Percentiles rank a stretch among this genome's conserved stretches.
These are phyloP conservation scores for Galerina marginata DNA, from an alignment of 768 basidiomycete species.

Conservation along the genomic window DNA sequence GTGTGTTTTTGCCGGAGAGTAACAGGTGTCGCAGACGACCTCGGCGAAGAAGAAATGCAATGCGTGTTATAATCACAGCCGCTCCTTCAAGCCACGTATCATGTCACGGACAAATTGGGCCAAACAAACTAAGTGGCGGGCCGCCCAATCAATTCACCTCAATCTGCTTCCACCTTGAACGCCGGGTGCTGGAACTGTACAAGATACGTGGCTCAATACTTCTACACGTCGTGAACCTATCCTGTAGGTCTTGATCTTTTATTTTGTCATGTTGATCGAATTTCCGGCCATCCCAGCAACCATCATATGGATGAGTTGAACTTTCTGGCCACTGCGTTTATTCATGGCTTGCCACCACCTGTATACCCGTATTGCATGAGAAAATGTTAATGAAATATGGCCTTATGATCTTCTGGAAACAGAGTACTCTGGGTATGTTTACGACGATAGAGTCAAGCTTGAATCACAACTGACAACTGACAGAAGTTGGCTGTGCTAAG, in stretches of 20 bases:
- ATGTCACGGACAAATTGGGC: slow-evolving; percentile 17
- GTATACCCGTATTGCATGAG: background rate
- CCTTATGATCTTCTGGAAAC: too few species aligned
- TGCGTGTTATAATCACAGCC: slow-evolving; percentile 14
- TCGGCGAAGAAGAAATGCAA: slow-evolving; percentile 29
- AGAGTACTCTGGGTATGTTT: too few species aligned
- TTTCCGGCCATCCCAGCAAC: background rate
- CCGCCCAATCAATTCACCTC: background rate
- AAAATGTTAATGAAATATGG: background rate
- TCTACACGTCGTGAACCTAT: background rate
- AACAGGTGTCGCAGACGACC: slow-evolving; percentile 47
- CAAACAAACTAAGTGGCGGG: slow-evolving; percentile 31
- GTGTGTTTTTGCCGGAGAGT: slow-evolving; percentile 17
- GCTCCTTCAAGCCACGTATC: slow-evolving; percentile 39
- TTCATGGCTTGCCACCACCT: background rate
- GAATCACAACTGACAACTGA: too few species aligned
- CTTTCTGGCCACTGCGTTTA: background rate
- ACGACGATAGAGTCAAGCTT: too few species aligned
- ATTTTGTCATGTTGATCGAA: background rate
- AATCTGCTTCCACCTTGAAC: background rate
- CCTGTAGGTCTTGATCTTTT: background rate
- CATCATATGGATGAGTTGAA: slow-evolving; percentile 2
- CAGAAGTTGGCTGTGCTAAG: too few species aligned
- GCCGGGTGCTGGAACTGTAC: too few species aligned
- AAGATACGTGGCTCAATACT: background rate